Percentiles rank a stretch among this genome's conserved stretches.
Evolutionary conservation across 2,329 filamentous ascomycete species (phyloP).

Genomic region (Penicillium janthinellum): DNA sequence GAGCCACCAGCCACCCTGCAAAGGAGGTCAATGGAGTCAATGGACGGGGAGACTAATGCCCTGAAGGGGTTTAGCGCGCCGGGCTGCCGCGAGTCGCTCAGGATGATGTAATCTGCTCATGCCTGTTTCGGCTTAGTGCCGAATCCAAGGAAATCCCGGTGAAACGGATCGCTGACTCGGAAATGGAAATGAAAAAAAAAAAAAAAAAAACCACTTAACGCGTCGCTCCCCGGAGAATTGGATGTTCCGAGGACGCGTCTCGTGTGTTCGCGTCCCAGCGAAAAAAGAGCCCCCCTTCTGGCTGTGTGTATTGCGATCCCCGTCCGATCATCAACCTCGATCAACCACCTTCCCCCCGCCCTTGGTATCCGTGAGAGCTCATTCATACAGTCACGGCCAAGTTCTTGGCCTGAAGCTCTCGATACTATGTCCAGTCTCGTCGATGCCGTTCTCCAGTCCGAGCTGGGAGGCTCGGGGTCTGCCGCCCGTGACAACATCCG

Average conservation of each 20-base stretch:
- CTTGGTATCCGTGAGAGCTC: slow-evolving; percentile 10
- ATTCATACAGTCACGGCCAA: slow-evolving; percentile 21
- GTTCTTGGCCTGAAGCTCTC: slow-evolving; percentile 26
- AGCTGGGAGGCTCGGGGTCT: slow-evolving; percentile 38
- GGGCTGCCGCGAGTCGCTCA: neutral
- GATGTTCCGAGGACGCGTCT: slow-evolving; percentile 20
- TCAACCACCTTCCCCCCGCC: slow-evolving; percentile 1
- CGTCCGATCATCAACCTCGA: slow-evolving; percentile 8
- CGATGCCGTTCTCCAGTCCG: slow-evolving; percentile 46
- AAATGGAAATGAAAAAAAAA: no score
- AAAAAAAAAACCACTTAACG: slow-evolving; percentile 37
- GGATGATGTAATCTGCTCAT: neutral
- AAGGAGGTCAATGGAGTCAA: neutral
- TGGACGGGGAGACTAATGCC: slow-evolving; percentile 1
- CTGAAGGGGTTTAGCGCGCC: neutral
- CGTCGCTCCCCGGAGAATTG: slow-evolving; percentile 27
- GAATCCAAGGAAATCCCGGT: neutral
- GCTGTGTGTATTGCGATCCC: neutral
- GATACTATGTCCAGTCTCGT: slow-evolving; percentile 45
- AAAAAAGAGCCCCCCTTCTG: slow-evolving; percentile 16
- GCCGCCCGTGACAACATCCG: slow-evolving; percentile 34
- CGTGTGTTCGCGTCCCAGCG: slow-evolving; percentile 29
- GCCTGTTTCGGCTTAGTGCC: neutral
- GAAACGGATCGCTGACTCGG: neutral
- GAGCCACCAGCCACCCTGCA: neutral